Percentiles rank a stretch among this genome's conserved stretches.
Evolutionary conservation across 2,329 filamentous ascomycete genomes (phyloP).

Genomic region (Dothistroma septosporum): DNA sequence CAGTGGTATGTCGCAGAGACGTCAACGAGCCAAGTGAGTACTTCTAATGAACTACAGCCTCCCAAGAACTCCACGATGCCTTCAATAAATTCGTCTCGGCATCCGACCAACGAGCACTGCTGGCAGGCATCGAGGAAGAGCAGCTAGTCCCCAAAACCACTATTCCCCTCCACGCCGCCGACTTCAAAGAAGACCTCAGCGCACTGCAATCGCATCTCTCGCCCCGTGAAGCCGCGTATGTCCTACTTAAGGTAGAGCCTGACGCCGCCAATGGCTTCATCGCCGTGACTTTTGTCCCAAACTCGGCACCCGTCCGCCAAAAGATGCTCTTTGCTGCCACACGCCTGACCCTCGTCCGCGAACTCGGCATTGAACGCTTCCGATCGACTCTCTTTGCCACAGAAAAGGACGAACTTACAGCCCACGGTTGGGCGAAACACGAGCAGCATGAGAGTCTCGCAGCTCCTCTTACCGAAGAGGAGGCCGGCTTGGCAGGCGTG

Average conservation of each 20-base stretch:
- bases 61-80: conserved; percentile 68
- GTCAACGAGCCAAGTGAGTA: not conserved
- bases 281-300: conserved; percentile 74
- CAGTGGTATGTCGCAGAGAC: conserved; percentile 51
- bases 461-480: conserved; percentile 75
- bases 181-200: conserved; percentile 62
- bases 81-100: conserved; percentile 67
- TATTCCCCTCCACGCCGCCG: conserved; percentile 48
- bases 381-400: conserved; percentile 72
- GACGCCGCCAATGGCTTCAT: conserved; percentile 49
- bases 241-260: conserved; percentile 67
- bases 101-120: conserved; percentile 61
- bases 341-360: conserved; percentile 67
- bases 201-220: conserved; percentile 61
- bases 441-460: conserved; percentile 59
- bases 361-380: conserved; percentile 75
- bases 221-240: conserved; percentile 65
- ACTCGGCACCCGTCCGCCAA: conserved; percentile 71
- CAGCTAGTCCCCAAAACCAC: conserved; percentile 59
- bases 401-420: conserved; percentile 63
- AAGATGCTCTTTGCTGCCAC: conserved; percentile 85
- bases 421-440: conserved; percentile 66
- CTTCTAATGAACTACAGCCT: conserved; percentile 51
- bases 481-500: conserved; percentile 65
- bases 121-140: conserved; percentile 68